A percentile compares a stretch with the other conserved stretches of the same genome.
phyloP scores from a whole-genome alignment of 805 yeast species.

The Henningerozyma blattae region DNA sequence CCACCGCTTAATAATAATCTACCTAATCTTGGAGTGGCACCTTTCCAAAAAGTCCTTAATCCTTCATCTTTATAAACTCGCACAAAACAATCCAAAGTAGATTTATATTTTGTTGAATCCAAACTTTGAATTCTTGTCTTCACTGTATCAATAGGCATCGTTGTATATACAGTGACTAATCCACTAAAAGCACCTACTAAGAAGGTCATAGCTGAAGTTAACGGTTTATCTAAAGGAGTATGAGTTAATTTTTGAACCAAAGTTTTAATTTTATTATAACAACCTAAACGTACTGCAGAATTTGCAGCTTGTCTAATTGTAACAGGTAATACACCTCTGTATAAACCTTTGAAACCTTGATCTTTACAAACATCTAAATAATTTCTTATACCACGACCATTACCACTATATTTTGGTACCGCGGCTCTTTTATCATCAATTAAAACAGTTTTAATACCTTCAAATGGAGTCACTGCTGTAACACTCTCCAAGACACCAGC shows the following conservation, averaged over 20 bases:
- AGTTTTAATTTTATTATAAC: conserved; percentile 79
- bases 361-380: conserved; percentile 46
- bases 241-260: conserved; percentile 59
- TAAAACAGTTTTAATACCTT: conserved; percentile 89
- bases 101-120: conserved; percentile 59
- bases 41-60: conserved; percentile 86
- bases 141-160: conserved; percentile 93
- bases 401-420: conserved; percentile 63
- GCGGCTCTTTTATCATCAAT: conserved; percentile 81
- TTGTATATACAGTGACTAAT: conserved; percentile 75
- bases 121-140: conserved; percentile 96
- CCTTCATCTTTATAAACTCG: conserved; percentile 82
- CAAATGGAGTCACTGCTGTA: conserved; percentile 93
- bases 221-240: conserved; percentile 57
- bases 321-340: conserved; percentile 85
- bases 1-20: conserved; percentile 91
- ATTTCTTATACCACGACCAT: conserved; percentile 40
- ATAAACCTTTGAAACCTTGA: conserved; percentile 72
- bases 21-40: conserved; percentile 94
- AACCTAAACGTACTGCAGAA: conserved; percentile 88
- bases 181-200: conserved; percentile 87
- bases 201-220: conserved; percentile 71
- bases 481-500: conserved; percentile 91
- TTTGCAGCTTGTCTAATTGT: conserved; percentile 93
- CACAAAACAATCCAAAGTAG: conserved; percentile 73